Evolutionary conservation across 148 eudicot species (phyloP).

Genomic region (Polygonum maritimum): DNA sequence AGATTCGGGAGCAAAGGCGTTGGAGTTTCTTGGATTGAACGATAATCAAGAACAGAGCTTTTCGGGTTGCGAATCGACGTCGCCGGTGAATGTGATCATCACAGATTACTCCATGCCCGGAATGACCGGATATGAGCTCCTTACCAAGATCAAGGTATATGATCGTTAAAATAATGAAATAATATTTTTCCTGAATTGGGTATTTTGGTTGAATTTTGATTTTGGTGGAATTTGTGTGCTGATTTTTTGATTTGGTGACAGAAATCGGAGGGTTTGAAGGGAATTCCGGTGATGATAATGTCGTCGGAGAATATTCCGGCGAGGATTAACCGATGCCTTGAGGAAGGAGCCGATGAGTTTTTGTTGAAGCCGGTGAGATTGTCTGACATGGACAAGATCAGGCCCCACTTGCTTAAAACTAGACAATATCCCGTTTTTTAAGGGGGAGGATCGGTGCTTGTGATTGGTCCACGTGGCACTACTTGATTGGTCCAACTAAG

Average conservation of each 20-base stretch:
- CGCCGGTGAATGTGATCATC: slow-evolving; percentile 26
- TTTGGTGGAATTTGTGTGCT: not conserved
- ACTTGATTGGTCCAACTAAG: not conserved
- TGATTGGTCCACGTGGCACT: not conserved
- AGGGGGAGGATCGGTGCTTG: not conserved
- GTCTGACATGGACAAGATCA: slow-evolving; percentile 56
- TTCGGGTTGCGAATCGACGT: not conserved
- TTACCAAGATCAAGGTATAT: slow-evolving; percentile 23
- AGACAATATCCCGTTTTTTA: not conserved
- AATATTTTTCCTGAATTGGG: too few relatives aligned
- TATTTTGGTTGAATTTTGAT: too few relatives aligned
- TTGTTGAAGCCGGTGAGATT: slow-evolving; percentile 59
- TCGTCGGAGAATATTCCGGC: slow-evolving; percentile 68
- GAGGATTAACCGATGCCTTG: slow-evolving; percentile 57
- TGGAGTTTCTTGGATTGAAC: slow-evolving; percentile 20
- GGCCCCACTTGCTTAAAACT: slow-evolving; percentile 32
- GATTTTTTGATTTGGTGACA: not conserved
- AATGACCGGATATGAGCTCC: slow-evolving; percentile 30
- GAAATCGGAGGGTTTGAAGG: slow-evolving; percentile 31
- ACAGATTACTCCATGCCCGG: slow-evolving; percentile 37
- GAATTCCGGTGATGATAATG: slow-evolving; percentile 70
- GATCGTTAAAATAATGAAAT: too few relatives aligned
- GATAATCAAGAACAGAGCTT: not conserved
- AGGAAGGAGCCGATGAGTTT: slow-evolving; percentile 67
- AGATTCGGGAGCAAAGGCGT: slow-evolving; percentile 28